These are phyloP conservation scores for Telopea speciosissima DNA, from an alignment of 177 flowering plant genomes.

Conservation along the genomic window DNA sequence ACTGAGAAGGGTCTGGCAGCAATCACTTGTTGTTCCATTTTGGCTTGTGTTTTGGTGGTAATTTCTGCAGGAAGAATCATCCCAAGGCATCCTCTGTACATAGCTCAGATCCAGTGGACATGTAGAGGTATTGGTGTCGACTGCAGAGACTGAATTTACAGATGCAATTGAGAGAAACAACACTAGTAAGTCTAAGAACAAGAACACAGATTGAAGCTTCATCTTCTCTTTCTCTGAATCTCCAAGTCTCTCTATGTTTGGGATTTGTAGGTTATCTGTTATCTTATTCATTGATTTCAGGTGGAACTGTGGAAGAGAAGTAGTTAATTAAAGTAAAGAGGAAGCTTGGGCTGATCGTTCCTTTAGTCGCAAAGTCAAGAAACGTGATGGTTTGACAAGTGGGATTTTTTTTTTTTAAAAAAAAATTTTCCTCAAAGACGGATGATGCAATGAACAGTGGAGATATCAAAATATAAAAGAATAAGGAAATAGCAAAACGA, in stretches of 20 bases:
- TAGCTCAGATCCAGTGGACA: constrained; percentile 39
- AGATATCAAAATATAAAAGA: too few relatives aligned
- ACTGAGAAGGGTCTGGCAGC: constrained; percentile 44
- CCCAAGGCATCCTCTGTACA: constrained; percentile 34
- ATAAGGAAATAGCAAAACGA: too few relatives aligned
- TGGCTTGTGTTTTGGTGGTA: background rate
- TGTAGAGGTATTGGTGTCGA: constrained; percentile 12
- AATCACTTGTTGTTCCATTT: constrained; percentile 3
- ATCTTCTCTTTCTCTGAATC: background rate
- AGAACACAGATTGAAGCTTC: background rate
- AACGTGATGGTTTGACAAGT: too few relatives aligned
- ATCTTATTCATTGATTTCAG: too few relatives aligned
- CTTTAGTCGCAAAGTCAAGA: too few relatives aligned
- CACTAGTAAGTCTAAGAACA: background rate
- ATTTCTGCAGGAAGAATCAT: constrained; percentile 18
- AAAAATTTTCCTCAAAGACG: too few relatives aligned
- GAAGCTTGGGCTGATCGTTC: too few relatives aligned
- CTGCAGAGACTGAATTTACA: background rate
- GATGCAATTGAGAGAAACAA: background rate
- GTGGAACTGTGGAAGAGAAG: too few relatives aligned
- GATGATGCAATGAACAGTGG: too few relatives aligned
- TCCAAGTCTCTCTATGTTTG: background rate
- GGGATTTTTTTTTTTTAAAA: too few relatives aligned
- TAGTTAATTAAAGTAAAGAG: too few relatives aligned
- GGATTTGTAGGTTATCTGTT: too few relatives aligned